Conservation (phyloP, 2,329 filamentous ascomycete species). For the Pseudogymnoascus sp. region DNA sequence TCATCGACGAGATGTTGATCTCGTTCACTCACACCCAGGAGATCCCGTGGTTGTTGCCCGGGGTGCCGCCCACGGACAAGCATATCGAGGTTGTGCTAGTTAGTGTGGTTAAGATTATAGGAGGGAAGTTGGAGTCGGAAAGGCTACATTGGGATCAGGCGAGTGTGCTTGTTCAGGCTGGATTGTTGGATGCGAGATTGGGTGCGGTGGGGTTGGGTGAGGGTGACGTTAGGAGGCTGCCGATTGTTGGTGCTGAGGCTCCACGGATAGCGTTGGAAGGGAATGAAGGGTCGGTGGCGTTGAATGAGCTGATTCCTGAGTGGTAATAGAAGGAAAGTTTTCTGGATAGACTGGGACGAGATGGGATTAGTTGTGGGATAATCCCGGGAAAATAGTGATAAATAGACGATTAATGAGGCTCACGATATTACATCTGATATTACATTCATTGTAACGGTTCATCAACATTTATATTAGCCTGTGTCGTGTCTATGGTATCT, state of each 20-base stretch:
- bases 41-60: constrained; percentile 54
- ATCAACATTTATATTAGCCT: not conserved
- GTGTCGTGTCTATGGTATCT: constrained; percentile 2
- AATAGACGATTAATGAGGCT: not conserved
- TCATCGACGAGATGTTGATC: constrained; percentile 56
- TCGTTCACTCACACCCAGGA: constrained; percentile 48
- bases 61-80: constrained; percentile 46
- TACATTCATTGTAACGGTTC: not conserved
- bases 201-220: constrained; percentile 14
- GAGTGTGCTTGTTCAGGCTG: constrained; percentile 53
- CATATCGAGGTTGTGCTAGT: constrained; percentile 47
- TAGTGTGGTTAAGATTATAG: constrained; percentile 54
- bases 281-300: not conserved
- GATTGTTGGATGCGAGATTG: constrained; percentile 35
- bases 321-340: not conserved
- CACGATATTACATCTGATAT: not conserved
- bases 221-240: constrained; percentile 12
- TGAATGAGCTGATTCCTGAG: not conserved
- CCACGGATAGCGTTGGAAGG: constrained; percentile 9
- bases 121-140: constrained; percentile 56
- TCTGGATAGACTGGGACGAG: not conserved
- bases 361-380: not conserved
- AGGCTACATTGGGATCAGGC: constrained; percentile 63
- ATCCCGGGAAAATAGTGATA: not conserved
- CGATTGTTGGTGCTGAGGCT: constrained; percentile 19